Evolutionary conservation across 768 basidiomycete species (phyloP).

Genomic region (Leccinellum rugosiceps): DNA sequence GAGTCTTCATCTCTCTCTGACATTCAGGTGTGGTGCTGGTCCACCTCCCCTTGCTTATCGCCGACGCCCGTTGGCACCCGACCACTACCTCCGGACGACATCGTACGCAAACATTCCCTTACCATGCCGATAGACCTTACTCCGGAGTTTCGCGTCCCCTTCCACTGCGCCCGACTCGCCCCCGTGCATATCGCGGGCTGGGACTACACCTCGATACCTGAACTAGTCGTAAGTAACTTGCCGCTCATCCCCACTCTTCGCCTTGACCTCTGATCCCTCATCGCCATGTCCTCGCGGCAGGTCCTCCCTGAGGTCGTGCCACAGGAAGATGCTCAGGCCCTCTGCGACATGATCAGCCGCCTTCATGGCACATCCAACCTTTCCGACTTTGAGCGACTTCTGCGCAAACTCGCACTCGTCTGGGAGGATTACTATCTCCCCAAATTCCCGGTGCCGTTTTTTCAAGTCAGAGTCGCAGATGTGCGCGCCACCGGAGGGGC

Average conservation of each 20-base stretch:
- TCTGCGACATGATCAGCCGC: conserved; percentile 15
- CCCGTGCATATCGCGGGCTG: conserved; percentile 26
- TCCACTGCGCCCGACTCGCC: conserved; percentile 29
- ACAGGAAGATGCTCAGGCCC: conserved; percentile 18
- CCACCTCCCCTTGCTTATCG: not conserved
- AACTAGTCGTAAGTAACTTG: conserved; percentile 24
- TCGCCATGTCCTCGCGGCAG: conserved; percentile 8
- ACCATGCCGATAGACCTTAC: conserved; percentile 21
- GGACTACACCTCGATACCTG: conserved; percentile 25
- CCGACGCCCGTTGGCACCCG: not conserved
- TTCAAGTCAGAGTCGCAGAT: conserved; percentile 31
- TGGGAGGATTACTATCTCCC: conserved; percentile 34
- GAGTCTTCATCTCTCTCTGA: not conserved
- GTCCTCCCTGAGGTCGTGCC: conserved; percentile 21
- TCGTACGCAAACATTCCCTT: not conserved
- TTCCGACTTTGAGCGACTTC: conserved; percentile 17
- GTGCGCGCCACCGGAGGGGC: conserved; percentile 31
- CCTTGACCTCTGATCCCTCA: not conserved
- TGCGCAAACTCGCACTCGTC: conserved; percentile 27
- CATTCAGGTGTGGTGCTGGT: not conserved
- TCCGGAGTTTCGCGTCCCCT: conserved; percentile 26
- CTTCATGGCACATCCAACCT: conserved; percentile 17
- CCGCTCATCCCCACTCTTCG: not conserved
- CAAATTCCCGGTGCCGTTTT: conserved; percentile 30
- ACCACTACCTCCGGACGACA: not conserved